phyloP scores from a whole-genome alignment of 1,139 yeast species.

The Pichia sp. region DNA sequence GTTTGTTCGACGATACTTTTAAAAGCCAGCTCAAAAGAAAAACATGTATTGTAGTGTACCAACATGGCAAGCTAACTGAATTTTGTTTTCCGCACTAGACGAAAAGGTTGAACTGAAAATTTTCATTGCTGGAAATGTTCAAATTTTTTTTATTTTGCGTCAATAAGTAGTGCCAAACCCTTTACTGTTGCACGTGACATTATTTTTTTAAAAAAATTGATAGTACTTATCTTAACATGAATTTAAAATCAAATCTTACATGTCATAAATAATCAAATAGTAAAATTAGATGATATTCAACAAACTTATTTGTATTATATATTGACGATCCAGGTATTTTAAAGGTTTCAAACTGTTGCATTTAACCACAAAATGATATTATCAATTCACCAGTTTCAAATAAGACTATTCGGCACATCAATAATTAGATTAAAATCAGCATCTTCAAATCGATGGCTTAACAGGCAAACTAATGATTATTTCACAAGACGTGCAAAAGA shows the following conservation, averaged over 20 bases:
- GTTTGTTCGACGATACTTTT: slow-evolving; percentile 20
- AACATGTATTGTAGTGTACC: background rate
- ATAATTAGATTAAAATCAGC: slow-evolving; percentile 20
- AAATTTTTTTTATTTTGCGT: too few relatives aligned
- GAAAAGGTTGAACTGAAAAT: too few relatives aligned
- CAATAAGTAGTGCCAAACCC: background rate
- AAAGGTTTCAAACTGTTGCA: background rate
- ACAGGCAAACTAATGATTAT: slow-evolving; percentile 58
- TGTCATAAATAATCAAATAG: too few relatives aligned
- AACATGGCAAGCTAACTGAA: background rate
- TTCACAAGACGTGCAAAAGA: slow-evolving; percentile 62
- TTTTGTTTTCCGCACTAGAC: too few relatives aligned
- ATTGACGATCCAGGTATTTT: too few relatives aligned
- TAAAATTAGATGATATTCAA: too few relatives aligned
- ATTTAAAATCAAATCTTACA: too few relatives aligned
- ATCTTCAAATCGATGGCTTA: slow-evolving; percentile 70
- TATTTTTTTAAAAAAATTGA: too few relatives aligned
- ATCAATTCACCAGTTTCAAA: background rate
- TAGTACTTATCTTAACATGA: too few relatives aligned
- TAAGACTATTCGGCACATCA: slow-evolving; percentile 2
- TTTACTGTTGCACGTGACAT: slow-evolving; percentile 6
- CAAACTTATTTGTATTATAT: too few relatives aligned
- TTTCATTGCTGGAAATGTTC: too few relatives aligned
- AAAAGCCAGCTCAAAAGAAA: background rate
- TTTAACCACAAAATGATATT: background rate